Conservation (phyloP, 768 basidiomycete genomes). For the Leccinum aurantiacum region DNA sequence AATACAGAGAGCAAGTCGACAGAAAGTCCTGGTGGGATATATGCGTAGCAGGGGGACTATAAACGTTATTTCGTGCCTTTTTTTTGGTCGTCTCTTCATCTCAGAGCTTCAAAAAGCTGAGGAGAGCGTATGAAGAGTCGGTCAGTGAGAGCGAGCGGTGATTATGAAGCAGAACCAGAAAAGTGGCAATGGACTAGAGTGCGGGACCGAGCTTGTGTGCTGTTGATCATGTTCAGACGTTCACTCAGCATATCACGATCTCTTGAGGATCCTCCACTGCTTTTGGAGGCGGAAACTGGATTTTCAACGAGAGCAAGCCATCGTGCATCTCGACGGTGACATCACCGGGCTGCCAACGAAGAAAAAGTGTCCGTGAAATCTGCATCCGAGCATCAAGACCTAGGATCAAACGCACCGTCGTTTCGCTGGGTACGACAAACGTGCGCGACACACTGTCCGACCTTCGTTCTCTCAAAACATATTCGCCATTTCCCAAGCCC, state of each 20-base stretch:
- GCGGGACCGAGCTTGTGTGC: too few species aligned
- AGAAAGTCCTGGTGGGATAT: not conserved
- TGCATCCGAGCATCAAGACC: not conserved
- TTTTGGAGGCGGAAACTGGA: slow-evolving; percentile 49
- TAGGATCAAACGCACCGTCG: slow-evolving; percentile 47
- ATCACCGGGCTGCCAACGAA: slow-evolving; percentile 46
- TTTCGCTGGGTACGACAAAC: slow-evolving; percentile 54
- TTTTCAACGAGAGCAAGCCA: slow-evolving; percentile 58
- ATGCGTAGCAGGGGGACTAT: not conserved
- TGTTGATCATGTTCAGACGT: too few species aligned
- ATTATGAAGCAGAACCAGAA: too few species aligned
- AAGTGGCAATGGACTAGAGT: too few species aligned
- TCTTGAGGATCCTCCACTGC: slow-evolving; percentile 43
- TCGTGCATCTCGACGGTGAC: slow-evolving; percentile 55
- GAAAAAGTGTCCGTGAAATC: slow-evolving; percentile 5
- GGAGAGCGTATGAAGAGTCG: not conserved
- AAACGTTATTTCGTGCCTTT: not conserved
- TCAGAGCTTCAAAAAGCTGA: slow-evolving; percentile 9
- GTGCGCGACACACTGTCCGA: slow-evolving; percentile 50
- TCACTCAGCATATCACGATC: slow-evolving; percentile 49
- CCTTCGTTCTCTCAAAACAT: slow-evolving; percentile 54
- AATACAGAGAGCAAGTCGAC: slow-evolving; percentile 1
- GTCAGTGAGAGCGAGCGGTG: not conserved
- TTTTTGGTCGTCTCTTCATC: not conserved
- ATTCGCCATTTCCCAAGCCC: slow-evolving; percentile 41